Percentiles rank a stretch among this genome's conserved stretches.
These are phyloP conservation scores for Backusella psychrophila DNA, from an alignment of 192 early-diverging fungal genomes.

Conservation along the genomic window DNA sequence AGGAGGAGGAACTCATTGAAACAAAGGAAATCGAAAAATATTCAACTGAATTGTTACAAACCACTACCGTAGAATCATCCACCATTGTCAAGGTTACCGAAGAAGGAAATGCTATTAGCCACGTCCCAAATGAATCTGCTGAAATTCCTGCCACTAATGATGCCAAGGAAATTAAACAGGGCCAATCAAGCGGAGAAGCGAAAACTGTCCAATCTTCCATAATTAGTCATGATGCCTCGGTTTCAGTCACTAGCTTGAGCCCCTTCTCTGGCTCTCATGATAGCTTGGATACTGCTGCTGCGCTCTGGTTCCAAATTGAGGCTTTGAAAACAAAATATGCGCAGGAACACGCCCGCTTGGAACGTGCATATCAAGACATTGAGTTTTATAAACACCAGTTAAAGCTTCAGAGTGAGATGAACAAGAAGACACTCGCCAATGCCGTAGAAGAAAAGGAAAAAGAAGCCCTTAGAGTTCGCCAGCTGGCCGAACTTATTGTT, in stretches of 20 bases:
- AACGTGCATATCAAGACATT: neutral
- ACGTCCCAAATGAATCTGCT: neutral
- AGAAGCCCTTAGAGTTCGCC: slow-evolving; percentile 1
- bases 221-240: neutral
- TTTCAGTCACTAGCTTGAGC: neutral
- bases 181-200: neutral
- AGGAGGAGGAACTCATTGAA: neutral
- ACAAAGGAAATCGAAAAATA: neutral
- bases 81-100: neutral
- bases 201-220: neutral
- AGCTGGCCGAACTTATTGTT: slow-evolving; percentile 12
- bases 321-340: slow-evolving; percentile 3
- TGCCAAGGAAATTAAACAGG: neutral
- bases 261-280: neutral
- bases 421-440: neutral
- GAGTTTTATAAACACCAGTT: slow-evolving; percentile 11
- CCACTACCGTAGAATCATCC: neutral
- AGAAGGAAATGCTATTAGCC: neutral
- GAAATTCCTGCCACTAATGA: neutral
- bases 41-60: neutral
- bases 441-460: slow-evolving; percentile 7
- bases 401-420: neutral
- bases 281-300: neutral
- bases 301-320: slow-evolving; percentile 7
- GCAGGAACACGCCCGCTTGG: neutral